Conservation (phyloP, 768 basidiomycete species). For the Hemileccinum rubropunctum region DNA sequence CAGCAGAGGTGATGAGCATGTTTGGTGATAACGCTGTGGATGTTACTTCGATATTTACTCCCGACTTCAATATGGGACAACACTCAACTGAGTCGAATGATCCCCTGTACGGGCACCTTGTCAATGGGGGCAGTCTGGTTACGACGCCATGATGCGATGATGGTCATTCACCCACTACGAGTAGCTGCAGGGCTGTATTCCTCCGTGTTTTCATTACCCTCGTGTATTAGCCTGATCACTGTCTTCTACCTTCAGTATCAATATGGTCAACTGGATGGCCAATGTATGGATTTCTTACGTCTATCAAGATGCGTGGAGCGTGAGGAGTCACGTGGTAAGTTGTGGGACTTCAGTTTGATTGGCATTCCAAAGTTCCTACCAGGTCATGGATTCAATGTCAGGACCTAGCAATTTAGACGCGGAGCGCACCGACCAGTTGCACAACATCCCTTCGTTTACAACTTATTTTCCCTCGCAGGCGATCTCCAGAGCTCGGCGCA, state of each 20-base stretch:
- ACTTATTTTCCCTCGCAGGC: neutral
- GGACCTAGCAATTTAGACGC: neutral
- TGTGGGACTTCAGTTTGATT: neutral
- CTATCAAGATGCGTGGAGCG: no score
- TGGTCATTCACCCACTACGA: conserved; percentile 15
- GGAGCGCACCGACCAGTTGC: neutral
- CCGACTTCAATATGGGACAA: conserved; percentile 31
- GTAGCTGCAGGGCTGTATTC: conserved; percentile 9
- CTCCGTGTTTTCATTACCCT: neutral
- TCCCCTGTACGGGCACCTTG: conserved; percentile 24
- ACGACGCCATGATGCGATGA: conserved; percentile 25
- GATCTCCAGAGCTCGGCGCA: neutral
- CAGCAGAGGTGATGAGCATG: conserved; percentile 60
- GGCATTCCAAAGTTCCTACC: neutral
- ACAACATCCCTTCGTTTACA: neutral
- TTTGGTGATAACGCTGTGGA: conserved; percentile 46
- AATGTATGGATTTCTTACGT: neutral
- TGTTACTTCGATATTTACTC: conserved; percentile 31
- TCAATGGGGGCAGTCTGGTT: conserved; percentile 22
- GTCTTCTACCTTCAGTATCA: neutral
- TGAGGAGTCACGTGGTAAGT: conserved; percentile 15
- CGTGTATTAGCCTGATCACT: conserved; percentile 8
- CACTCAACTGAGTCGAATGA: conserved; percentile 27
- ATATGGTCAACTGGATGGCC: neutral
- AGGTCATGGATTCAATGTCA: neutral